These are phyloP conservation scores for Euphrasia confusa DNA, from an alignment of 257 asterid species.

Conservation along the genomic window DNA sequence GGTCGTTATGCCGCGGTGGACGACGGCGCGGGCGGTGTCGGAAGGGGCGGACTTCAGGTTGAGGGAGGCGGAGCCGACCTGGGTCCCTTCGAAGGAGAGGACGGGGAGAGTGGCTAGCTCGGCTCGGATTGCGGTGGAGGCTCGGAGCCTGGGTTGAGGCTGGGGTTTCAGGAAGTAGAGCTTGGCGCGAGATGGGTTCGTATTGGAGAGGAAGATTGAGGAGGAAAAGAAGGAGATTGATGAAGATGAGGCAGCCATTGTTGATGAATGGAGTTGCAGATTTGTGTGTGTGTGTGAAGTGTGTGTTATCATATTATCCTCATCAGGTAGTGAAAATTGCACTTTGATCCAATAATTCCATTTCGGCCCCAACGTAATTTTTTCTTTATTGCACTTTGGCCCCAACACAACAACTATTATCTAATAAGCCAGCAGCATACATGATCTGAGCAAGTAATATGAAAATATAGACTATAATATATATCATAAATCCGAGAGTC, in stretches of 20 bases:
- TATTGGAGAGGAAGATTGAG: conserved; percentile 47
- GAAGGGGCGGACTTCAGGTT: conserved; percentile 68
- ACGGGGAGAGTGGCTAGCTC: conserved; percentile 68
- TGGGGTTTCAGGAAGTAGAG: conserved; percentile 31
- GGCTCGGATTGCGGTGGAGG: conserved; percentile 32
- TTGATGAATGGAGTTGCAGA: neutral
- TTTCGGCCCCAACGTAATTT: too few relatives aligned
- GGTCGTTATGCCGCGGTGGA: conserved; percentile 86
- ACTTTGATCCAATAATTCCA: too few relatives aligned
- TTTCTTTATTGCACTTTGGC: too few relatives aligned
- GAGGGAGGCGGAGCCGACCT: conserved; percentile 74
- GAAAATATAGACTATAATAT: conserved; percentile 6
- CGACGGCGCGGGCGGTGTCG: conserved; percentile 93
- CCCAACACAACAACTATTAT: too few relatives aligned
- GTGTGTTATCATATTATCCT: conserved; percentile 1
- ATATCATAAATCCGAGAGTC: conserved; percentile 10
- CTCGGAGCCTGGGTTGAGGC: conserved; percentile 12
- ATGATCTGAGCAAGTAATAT: conserved; percentile 16
- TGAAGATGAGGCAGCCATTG: conserved; percentile 50
- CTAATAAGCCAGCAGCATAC: neutral
- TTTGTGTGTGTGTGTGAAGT: neutral
- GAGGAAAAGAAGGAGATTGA: conserved; percentile 68
- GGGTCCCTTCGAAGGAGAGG: conserved; percentile 74
- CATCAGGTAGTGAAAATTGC: neutral
- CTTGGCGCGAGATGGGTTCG: conserved; percentile 28